Base-by-base conservation (phyloP, 495 filamentous ascomycete genomes). In the Aspergillus baeticus region DNA sequence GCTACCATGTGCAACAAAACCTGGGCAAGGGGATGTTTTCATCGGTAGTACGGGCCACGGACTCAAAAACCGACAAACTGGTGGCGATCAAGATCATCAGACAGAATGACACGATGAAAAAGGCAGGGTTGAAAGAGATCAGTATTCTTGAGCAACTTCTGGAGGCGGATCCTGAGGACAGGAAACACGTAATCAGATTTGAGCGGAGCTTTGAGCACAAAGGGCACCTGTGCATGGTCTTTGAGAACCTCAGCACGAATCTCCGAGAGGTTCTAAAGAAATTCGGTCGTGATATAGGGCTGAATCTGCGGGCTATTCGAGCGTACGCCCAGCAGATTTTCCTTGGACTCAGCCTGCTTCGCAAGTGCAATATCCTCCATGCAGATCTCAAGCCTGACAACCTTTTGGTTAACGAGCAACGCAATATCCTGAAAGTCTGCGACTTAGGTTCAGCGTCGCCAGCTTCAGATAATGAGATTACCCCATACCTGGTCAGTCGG, bases 311-410 rank as follows among this genome's bases (percentile, higher is more conserved):
- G 48, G 92, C 91, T 7, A 91, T 96, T 36, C 83, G 90, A 53
- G 85, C 84, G 15, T 98, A 96, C 64, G 91, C 92, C 14, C 88
- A 90, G 60, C 95, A 98, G 72, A 95, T 97, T 69, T 98, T 98
- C 70, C 80, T 92, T 31, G 91, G 90, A 1, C 73, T 98, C 51
- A 85, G 84, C 64, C 82, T 94, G 53, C 80, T 98, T 66, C 87
- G 91, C 60, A 91, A 91, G 65, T 92, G 89, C 80, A 89, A 92
- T 71, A 90, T 98, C 66, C 75, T 98, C 35, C 94, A 98, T 66
- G 92, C 92, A 2, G 94, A 98, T 76, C 69, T 98, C 57, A 98
- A 98, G 68, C 94, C 94, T 4, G 94, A 98, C 81, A 98, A 98
- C 63, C 88, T 98, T 31, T 78, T 98, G 60, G 87, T 93, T 53